These are phyloP conservation scores for Brassica nigra DNA, from an alignment of 345 rosid species.

Conservation along the genomic window DNA sequence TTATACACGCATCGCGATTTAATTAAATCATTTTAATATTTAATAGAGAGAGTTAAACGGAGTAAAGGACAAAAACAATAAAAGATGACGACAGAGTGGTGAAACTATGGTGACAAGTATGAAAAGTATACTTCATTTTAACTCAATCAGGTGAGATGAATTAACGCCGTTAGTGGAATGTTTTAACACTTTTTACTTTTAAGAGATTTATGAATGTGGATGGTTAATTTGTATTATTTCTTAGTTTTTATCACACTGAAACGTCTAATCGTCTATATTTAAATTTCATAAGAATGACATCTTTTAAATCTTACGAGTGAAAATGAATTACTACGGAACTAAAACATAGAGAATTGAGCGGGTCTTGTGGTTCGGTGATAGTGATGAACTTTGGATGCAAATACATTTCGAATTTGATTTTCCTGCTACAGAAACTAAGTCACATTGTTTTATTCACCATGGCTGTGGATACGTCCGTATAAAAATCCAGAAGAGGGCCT, in stretches of 20 bases:
- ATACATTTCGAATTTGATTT: too few relatives aligned
- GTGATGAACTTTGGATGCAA: too few relatives aligned
- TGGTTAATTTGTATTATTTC: background rate
- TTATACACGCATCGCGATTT: background rate
- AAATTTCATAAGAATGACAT: too few relatives aligned
- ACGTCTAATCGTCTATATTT: background rate
- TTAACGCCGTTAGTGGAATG: background rate
- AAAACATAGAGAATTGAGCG: too few relatives aligned
- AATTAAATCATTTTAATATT: background rate
- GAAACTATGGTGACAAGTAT: conserved; percentile 35
- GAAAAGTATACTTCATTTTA: background rate
- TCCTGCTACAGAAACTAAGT: too few relatives aligned
- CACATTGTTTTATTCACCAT: too few relatives aligned
- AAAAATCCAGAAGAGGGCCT: too few relatives aligned
- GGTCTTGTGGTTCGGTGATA: too few relatives aligned
- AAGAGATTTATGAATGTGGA: background rate
- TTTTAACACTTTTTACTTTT: background rate
- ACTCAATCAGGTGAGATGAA: background rate
- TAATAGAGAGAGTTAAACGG: background rate
- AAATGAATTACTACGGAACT: too few relatives aligned
- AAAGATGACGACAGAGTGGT: conserved; percentile 37
- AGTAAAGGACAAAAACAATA: conserved; percentile 33
- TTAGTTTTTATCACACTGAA: background rate
- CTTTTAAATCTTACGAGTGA: too few relatives aligned
- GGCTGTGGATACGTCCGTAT: too few relatives aligned